Percentiles rank a stretch among this genome's conserved stretches.
Conservation (phyloP, 306 rosid genomes). For the Cicer bijugum region DNA sequence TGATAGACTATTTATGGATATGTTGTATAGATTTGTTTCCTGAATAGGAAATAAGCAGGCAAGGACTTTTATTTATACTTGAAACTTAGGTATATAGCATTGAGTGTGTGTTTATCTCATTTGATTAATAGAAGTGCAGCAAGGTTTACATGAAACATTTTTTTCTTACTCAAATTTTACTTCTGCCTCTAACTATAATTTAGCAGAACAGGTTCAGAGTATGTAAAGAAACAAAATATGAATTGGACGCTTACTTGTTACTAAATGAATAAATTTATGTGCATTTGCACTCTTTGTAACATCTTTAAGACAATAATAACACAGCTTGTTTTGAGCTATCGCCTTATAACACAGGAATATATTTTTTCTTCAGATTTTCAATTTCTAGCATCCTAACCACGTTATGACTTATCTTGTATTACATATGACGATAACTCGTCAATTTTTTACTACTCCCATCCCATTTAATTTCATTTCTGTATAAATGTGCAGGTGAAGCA, state of each 20-base stretch:
- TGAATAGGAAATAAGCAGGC: conserved; percentile 10
- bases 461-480: conserved; percentile 1
- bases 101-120: conserved; percentile 2
- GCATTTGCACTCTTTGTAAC: not conserved
- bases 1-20: not conserved
- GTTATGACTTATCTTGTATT: not conserved
- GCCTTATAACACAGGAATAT: not conserved
- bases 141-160: conserved; percentile 5
- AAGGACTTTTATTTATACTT: not conserved
- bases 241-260: too few relatives aligned
- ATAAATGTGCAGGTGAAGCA: conserved; percentile 73
- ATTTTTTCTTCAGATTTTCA: not conserved
- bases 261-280: too few relatives aligned
- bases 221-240: not conserved
- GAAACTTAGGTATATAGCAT: not conserved
- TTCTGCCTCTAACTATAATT: not conserved
- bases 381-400: not conserved
- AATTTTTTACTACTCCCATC: not conserved
- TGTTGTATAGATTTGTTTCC: not conserved
- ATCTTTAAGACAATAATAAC: not conserved
- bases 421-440: not conserved
- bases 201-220: conserved; percentile 7
- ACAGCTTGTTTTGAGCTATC: not conserved
- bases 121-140: conserved; percentile 2
- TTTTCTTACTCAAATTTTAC: not conserved